Evolutionary conservation across 75 land plant genomes (phyloP), one percentile per base, ranked within the genome.

Genomic region (Cunninghamia lanceolata): DNA sequence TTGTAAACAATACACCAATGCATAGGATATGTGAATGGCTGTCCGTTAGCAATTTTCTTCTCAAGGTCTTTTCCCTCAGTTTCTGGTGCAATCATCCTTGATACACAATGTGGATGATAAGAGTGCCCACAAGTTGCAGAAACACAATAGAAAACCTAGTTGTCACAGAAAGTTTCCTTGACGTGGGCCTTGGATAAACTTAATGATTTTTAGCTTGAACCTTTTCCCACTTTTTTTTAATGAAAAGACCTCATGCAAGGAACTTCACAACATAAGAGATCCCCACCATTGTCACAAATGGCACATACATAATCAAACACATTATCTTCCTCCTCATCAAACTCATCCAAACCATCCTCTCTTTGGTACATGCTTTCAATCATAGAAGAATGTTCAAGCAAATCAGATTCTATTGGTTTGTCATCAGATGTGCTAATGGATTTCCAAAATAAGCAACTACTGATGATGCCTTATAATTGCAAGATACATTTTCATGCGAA

Each of bases 231-330:
- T 25, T 91, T 89, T 76, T 91, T 93, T 56, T 95, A 86, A 93
- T 97, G 99, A 88, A 97, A 97, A 28, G 97, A 94, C 73, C 99
- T 89, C 94, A 97, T 53, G 88, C 99, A 97, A 54, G 74, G 88
- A n/a, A n/a, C n/a, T n/a, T n/a, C n/a, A n/a, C n/a, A n/a, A n/a
- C n/a, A n/a, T n/a, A n/a, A n/a, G n/a, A n/a, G n/a, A n/a, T n/a
- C n/a, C n/a, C n/a, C n/a, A n/a, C n/a, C n/a, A n/a, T n/a, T n/a
- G n/a, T n/a, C 97, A 93, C 97, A 95, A 71, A 95, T 87, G 8
- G 94, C 89, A 89, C 97, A 95, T 15, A 93, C 95, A 45, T 91
- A 86, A 76, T 92, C 96, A 89, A 88, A 92, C 21, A 87, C 38
- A 50, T 92, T 93, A 1, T 83, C 85, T 7, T 91, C 94, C 42